These are phyloP conservation scores for Aureobasidium sp. DNA, from an alignment of 2,329 filamentous ascomycete genomes.

Conservation along the genomic window DNA sequence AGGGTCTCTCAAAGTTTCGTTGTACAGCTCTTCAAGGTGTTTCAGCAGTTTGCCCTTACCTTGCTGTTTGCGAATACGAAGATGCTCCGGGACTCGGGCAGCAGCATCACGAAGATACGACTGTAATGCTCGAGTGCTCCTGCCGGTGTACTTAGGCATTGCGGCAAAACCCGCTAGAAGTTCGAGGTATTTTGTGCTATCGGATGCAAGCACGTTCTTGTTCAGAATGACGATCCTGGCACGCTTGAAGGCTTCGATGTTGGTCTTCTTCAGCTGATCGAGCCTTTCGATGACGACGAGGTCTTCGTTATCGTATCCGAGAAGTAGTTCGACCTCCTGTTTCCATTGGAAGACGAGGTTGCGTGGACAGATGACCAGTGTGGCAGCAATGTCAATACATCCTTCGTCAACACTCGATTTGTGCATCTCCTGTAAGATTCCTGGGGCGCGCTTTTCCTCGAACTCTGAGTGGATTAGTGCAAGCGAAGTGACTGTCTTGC, in stretches of 20 bases:
- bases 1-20: slow-evolving; percentile 22
- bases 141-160: slow-evolving; percentile 30
- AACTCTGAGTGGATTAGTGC: slow-evolving; percentile 45
- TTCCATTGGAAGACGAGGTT: slow-evolving; percentile 52
- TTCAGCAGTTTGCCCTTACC: slow-evolving; percentile 25
- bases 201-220: slow-evolving; percentile 38
- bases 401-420: not conserved
- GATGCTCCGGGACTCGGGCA: slow-evolving; percentile 32
- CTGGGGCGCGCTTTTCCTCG: slow-evolving; percentile 9
- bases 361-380: slow-evolving; percentile 49
- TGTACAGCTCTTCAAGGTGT: slow-evolving; percentile 18
- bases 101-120: slow-evolving; percentile 45
- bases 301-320: slow-evolving; percentile 24
- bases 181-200: slow-evolving; percentile 37
- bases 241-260: slow-evolving; percentile 35
- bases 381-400: slow-evolving; percentile 38
- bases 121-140: slow-evolving; percentile 39
- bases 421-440: not conserved
- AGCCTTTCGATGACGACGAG: slow-evolving; percentile 31
- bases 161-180: slow-evolving; percentile 43
- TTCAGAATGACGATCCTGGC: slow-evolving; percentile 49
- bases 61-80: slow-evolving; percentile 19
- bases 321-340: slow-evolving; percentile 44
- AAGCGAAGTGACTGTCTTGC: slow-evolving; percentile 55
- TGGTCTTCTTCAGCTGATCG: slow-evolving; percentile 31